Percentiles rank a stretch among this genome's conserved stretches.
phyloP scores from a whole-genome alignment of 225 moss, liverwort and hornwort genomes.

The Physcomitrellopsis africana region DNA sequence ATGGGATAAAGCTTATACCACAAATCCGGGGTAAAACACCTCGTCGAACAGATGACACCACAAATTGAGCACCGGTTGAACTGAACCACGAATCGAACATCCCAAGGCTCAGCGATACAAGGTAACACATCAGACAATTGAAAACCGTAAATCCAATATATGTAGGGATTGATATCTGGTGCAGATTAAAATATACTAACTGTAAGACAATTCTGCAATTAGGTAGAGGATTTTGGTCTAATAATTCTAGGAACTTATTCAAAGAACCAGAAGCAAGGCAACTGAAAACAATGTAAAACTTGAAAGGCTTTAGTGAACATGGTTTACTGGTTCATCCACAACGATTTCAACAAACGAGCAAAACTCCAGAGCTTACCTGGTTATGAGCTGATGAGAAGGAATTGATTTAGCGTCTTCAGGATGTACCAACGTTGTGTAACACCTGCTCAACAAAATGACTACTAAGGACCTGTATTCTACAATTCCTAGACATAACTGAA shows the following conservation, averaged over 20 bases:
- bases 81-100: slow-evolving; percentile 44
- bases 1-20: slow-evolving; percentile 42
- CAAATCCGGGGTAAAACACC: slow-evolving; percentile 68
- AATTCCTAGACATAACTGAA: slow-evolving; percentile 12
- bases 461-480: background rate
- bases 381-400: slow-evolving; percentile 51
- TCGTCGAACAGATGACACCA: slow-evolving; percentile 53
- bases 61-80: slow-evolving; percentile 69
- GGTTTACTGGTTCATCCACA: slow-evolving; percentile 4
- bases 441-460: slow-evolving; percentile 46
- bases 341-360: slow-evolving; percentile 1
- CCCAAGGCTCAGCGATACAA: slow-evolving; percentile 17
- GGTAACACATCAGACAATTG: slow-evolving; percentile 22
- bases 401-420: slow-evolving; percentile 57
- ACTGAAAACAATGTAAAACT: slow-evolving; percentile 6
- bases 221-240: slow-evolving; percentile 2
- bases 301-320: slow-evolving; percentile 9
- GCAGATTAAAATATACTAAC: slow-evolving; percentile 3
- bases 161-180: slow-evolving; percentile 16
- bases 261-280: slow-evolving; percentile 13
- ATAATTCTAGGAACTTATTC: slow-evolving; percentile 8
- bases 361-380: slow-evolving; percentile 42
- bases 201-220: background rate
- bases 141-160: slow-evolving; percentile 17
- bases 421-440: slow-evolving; percentile 69